Base-by-base conservation (phyloP, 768 basidiomycete genomes). In the Amanita phalloides region DNA sequence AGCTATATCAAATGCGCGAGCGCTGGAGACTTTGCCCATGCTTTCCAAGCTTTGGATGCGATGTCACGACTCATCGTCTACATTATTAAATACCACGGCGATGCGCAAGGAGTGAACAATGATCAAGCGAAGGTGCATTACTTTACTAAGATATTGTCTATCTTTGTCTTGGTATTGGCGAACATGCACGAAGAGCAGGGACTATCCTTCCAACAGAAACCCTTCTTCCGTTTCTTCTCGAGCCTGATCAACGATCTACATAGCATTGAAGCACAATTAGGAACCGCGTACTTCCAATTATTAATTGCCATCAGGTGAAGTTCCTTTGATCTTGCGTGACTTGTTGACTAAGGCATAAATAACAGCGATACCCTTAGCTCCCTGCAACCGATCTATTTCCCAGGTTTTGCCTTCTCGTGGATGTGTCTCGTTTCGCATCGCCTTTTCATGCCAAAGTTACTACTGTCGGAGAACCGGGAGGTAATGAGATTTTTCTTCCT, bases 71-170 rank as follows among this genome's bases (percentile, higher is more conserved):
- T 99, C 55, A 90, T 99, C 57, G 88, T 91, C 33, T 92, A 96
- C 67, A 94, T 99, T 70, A 93, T 98, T 79, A 98, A 98, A 72
- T 97, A 98, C 65, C 95, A 98, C 58, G 96, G 94, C 9, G 96
- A 99, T 69, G 90, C 93, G 25, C 82, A 86, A 10, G 92, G 90
- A 8, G 76, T 90, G 53, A 90, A 93, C 67, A 91, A 90, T 60
- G 93, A 95, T 59, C 86, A 91, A 59, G 91, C 93, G 14, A 96
- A 96, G 66, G 90, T 94, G 10, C 90, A 95, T 65, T 98, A 97
- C 69, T 73, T 96, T 60, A 92, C 90, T 48, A 98, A 97, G 71
- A 97, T 98, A 54, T 70, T 99, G 53, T 95, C 95, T 10, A 98
- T 98, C 67, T 88, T 96, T 64, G 91, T 98, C 26, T 81, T 98